Evolutionary conservation across 2,329 filamentous ascomycete genomes (phyloP).

Genomic region (Boeremia exigua): DNA sequence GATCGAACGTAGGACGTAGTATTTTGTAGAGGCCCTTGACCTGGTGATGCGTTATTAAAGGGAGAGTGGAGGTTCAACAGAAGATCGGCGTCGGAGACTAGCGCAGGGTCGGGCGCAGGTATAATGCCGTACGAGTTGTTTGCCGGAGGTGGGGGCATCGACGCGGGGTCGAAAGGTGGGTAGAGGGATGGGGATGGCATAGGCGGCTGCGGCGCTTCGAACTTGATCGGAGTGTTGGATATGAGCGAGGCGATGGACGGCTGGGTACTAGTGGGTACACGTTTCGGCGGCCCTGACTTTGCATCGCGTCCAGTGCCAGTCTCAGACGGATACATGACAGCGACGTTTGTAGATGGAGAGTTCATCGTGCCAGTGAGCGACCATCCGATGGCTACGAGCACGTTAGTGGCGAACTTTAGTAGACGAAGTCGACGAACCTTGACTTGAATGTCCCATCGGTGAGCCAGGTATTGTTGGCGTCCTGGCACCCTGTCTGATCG

Average conservation of each 20-base stretch:
- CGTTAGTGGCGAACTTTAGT: constrained; percentile 16
- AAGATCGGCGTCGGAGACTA: constrained; percentile 56
- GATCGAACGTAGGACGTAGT: constrained; percentile 28
- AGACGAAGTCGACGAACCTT: constrained; percentile 49
- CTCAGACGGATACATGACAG: constrained; percentile 74
- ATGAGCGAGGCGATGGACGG: constrained; percentile 43
- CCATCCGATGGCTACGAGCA: constrained; percentile 72
- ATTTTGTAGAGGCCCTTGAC: constrained; percentile 21
- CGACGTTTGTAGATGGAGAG: constrained; percentile 82
- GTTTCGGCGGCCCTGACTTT: constrained; percentile 29
- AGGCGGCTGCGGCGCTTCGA: constrained; percentile 27
- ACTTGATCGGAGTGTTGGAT: constrained; percentile 33
- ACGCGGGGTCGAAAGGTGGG: constrained; percentile 33
- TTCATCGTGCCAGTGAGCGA: constrained; percentile 87
- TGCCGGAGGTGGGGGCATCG: constrained; percentile 42
- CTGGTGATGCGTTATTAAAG: constrained; percentile 41
- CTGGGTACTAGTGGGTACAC: constrained; percentile 26
- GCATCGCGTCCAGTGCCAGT: constrained; percentile 33
- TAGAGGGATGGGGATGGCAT: constrained; percentile 33
- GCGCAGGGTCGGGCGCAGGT: constrained; percentile 37
- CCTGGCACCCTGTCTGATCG: constrained; percentile 38
- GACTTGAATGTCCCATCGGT: constrained; percentile 57
- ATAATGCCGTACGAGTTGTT: constrained; percentile 30
- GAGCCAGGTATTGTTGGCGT: constrained; percentile 48
- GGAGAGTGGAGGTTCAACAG: constrained; percentile 59